Conservation (phyloP, 768 basidiomycete genomes). For the Trametes villosa region DNA sequence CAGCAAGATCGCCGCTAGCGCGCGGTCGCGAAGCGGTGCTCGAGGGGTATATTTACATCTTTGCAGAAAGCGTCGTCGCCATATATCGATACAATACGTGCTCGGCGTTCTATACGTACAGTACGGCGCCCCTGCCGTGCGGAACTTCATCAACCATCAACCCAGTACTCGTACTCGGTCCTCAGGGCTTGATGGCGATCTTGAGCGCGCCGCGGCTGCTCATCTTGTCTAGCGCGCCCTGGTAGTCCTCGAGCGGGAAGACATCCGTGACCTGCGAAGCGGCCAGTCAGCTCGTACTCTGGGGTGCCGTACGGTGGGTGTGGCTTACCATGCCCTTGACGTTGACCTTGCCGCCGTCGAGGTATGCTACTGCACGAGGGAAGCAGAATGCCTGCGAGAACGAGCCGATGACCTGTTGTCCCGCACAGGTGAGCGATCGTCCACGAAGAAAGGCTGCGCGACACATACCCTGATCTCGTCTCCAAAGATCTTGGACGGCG, state of each 20-base stretch:
- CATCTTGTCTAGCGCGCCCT: conserved; percentile 70
- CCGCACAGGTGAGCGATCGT: too few species aligned
- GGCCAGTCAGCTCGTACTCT: too few species aligned
- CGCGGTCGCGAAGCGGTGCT: background rate
- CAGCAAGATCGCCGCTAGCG: too few species aligned
- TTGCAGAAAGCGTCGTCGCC: background rate
- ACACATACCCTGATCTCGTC: conserved; percentile 65
- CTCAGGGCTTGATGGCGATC: conserved; percentile 52
- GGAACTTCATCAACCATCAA: background rate
- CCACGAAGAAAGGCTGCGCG: background rate
- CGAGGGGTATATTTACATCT: conserved; percentile 13
- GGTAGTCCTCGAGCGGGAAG: conserved; percentile 64
- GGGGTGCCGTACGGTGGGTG: background rate
- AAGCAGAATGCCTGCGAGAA: conserved; percentile 92
- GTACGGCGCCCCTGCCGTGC: background rate
- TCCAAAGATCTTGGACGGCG: conserved; percentile 79
- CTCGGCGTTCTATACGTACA: conserved; percentile 10
- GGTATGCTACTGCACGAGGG: conserved; percentile 88
- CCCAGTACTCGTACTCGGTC: too few species aligned
- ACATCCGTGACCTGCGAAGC: conserved; percentile 53
- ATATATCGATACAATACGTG: conserved; percentile 16
- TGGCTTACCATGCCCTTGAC: conserved; percentile 74
- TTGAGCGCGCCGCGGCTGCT: conserved; percentile 58
- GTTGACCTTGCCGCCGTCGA: conserved; percentile 84
- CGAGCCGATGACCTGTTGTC: conserved; percentile 80